Base-by-base conservation (phyloP, 2,329 filamentous ascomycete genomes). In the Verticillium zaregamsianum region DNA sequence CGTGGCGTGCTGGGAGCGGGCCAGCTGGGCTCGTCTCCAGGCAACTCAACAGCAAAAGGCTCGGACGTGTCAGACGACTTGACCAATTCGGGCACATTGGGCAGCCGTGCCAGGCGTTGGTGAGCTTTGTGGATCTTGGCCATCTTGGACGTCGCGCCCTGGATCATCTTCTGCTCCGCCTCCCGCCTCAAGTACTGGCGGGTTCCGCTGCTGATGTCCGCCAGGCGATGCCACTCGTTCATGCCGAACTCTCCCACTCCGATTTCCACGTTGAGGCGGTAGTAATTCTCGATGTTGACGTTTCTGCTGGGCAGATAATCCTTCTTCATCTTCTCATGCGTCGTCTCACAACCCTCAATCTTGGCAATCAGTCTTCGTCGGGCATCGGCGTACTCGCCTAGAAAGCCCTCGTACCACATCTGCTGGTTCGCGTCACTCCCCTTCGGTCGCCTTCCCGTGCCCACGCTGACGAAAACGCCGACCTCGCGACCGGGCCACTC, bases 191-290 rank as follows among this genome's bases (percentile, higher is more conserved):
- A 84, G 72, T 98, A 99, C 65, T 90, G 86, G 67, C 91, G 86
- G 0, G 95, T 99, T 71, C 90, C 90, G 15, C 92, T 97, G 78
- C 92, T 97, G 77, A 99, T 98, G 59, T 97, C 94, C 31, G 91
- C 90, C n/a, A 98, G 79, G 3, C 93, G 87, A 69, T 92, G 86
- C 95, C 95, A 99, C 73, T 98, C 95, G 72, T 98, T 99, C 93
- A 99, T 98, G 59, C 91, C 94, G 73, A 97, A 98, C 72, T 98
- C 95, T 59, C 94, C 93, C 3, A 98, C 93, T 1, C 94, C 95
- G 17, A 97, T 89, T 72, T 98, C 93, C 49, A 98, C 95, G 66
- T 99, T 99, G n/a, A 98, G 81, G 8, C 95, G 90, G 74, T 93
- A 96, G 78, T 99, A 99, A 73, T 96, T 92, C 62, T 97, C 93